Base-by-base conservation (phyloP, 352 stramenopile genomes). In the Aphanomyces euteiches region DNA sequence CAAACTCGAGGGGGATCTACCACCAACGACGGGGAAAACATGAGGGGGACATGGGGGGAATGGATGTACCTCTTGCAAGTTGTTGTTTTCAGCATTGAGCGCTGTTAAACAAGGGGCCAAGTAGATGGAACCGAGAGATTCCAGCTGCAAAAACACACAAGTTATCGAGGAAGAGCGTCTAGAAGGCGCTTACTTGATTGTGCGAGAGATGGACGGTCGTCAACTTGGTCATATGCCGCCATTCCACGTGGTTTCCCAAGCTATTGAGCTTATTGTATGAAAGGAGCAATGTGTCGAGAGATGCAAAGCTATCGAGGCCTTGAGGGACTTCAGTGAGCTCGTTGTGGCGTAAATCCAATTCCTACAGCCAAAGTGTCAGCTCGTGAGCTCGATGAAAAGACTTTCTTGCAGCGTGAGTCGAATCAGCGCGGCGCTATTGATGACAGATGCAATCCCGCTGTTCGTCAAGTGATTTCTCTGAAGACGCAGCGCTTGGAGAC, bases 1-100 rank as follows among this genome's bases (percentile, higher is more conserved):
- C 81, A 28, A 96, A 75, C 41, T 90, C 78, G 0, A 75, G 71
- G 37, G 85, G 85, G 58, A 96, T 90, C 84, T 90, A 74, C 58
- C 28, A 34, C n/a, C n/a, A 17, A 64, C 38, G 57, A 43, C 38
- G 58, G 10, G n/a, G 71, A 60, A 43, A 56, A 43, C 17, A 54
- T 40, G 0, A 66, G 36, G 39, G 43, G 12, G 57, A 47, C 34
- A 38, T 5, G 36, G n/a, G 2, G 48, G 59, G 28, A 60, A 43
- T 43, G 38, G 15, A 10, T 61, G 10, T 79, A 90, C 80, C 73
- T 90, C 78, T 7, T 79, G 79, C 6, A 96, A 67, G 53, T 90
- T 85, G 72, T 96, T 96, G 74, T 96, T 94, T 50, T 92, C 81
- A 21, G 94, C 74, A 17, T 84, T 90, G 0, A 96, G 76, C 43